A percentile compares a stretch with the other conserved stretches of the same genome.
Conservation (phyloP, 169 alveolate species). For the Babesia caballi region DNA sequence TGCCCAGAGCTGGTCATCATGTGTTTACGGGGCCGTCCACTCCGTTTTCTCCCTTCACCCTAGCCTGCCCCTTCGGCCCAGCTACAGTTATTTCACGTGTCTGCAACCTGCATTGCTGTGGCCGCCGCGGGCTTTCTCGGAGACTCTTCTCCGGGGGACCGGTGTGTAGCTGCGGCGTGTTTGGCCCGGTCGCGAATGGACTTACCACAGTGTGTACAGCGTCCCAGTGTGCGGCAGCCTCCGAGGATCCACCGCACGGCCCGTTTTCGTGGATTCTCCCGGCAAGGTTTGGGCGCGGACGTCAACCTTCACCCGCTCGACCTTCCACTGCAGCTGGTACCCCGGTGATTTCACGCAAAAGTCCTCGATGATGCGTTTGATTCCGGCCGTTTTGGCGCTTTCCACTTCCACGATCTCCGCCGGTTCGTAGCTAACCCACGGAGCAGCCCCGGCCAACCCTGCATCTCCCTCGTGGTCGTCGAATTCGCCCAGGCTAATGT, state of each 20-base stretch:
- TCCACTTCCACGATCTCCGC: background rate
- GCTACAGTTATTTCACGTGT: too few species aligned
- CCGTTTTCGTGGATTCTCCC: background rate
- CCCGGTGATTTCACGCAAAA: slow-evolving; percentile 30
- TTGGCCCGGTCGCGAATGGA: background rate
- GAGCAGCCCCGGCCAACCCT: background rate
- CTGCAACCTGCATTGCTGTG: too few species aligned
- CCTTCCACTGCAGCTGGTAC: slow-evolving; percentile 35
- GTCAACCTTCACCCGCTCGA: slow-evolving; percentile 8
- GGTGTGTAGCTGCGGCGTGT: slow-evolving; percentile 13
- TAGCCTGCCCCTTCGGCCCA: too few species aligned
- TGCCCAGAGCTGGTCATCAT: too few species aligned
- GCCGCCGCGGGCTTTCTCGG: background rate
- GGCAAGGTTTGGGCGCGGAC: background rate
- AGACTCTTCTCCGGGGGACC: background rate
- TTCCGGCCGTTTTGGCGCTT: background rate
- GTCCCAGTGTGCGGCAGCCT: background rate
- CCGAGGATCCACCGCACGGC: too few species aligned
- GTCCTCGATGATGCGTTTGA: slow-evolving; percentile 17
- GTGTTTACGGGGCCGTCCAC: too few species aligned
- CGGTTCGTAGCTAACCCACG: background rate
- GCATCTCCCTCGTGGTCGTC: too few species aligned
- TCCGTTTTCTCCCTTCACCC: too few species aligned
- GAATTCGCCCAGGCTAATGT: slow-evolving; percentile 17
- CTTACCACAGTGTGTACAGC: slow-evolving; percentile 38